Base-by-base conservation (phyloP, 345 rosid species). In the Gossypium raimondii region DNA sequence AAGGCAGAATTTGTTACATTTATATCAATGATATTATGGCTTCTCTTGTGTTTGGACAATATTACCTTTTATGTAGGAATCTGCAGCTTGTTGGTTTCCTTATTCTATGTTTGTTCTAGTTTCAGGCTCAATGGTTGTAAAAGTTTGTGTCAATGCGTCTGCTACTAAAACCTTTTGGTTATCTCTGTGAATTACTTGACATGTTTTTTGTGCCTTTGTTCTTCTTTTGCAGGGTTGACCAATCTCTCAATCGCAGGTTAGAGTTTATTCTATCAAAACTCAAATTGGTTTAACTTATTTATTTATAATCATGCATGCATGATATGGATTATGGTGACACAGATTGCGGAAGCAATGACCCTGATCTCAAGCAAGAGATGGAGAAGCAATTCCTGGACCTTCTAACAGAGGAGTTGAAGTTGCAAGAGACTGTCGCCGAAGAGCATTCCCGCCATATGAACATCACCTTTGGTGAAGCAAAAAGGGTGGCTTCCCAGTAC, bases 301-400 rank as follows among this genome's bases (percentile, higher is more conserved):
- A 12, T 67, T 24, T 53, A 16, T 14, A 59, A 59, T 59, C 64
- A 25, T 12, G n/a, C 27, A 11, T 11, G 3, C 50, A 43, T 47
- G 27, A 44, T n/a, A 12, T 61, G 76, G 50, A 81, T 53, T 57
- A 48, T 62, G 73, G 22, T 64, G 34, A 44, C 22, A 63, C 90
- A 96, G 99, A 96, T 85, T 96, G 99, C 72, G 97, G 97, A 78
- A 79, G 90, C 44, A 81, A 82, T 34, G 97, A 95, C 78, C 97
- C 97, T 6, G 97, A 96, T 62, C 91, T 93, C 45, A 93, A 90
- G 82, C 83, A 85, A 24, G 99, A 96, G 84, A 90, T 92, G 97
- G 97, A 93, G 85, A 96, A 93, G 87, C 97, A 92, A 77, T 92
- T 92, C 74, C 94, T 92, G 8, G 98, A 96, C 81, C 97, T 96